Evolutionary conservation across 345 rosid genomes (phyloP).

Genomic region (Nephelium lappaceum): DNA sequence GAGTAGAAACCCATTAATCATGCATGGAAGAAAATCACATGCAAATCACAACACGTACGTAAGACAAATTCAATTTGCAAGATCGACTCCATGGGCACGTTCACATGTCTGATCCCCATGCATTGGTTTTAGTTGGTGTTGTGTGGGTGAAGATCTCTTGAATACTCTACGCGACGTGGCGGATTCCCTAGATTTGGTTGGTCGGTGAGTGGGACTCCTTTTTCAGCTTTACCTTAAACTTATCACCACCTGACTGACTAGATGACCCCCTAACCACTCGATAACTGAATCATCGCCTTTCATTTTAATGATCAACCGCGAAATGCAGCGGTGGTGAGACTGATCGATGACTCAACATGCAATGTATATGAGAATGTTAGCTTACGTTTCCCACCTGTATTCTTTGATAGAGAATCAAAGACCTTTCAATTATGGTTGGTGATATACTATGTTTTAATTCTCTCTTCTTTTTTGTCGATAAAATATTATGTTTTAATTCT

Average conservation of each 20-base stretch:
- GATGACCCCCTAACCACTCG: too few species aligned
- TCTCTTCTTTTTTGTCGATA: too few species aligned
- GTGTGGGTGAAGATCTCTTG: conserved; percentile 9
- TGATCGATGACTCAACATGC: conserved; percentile 5
- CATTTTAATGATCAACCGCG: not conserved
- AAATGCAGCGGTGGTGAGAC: not conserved
- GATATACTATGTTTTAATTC: too few species aligned
- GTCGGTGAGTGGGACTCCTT: not conserved
- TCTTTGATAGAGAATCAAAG: too few species aligned
- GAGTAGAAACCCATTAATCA: not conserved
- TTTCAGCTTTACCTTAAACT: not conserved
- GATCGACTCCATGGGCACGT: not conserved
- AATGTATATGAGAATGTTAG: not conserved
- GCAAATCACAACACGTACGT: conserved; percentile 3
- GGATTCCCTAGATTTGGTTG: conserved; percentile 17
- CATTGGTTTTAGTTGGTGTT: not conserved
- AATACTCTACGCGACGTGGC: conserved; percentile 12
- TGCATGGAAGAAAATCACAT: not conserved
- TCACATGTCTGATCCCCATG: conserved; percentile 18
- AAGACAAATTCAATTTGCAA: not conserved
- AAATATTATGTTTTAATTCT: too few species aligned
- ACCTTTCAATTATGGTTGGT: too few species aligned
- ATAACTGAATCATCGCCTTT: not conserved
- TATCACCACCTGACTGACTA: too few species aligned
- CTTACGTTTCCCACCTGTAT: not conserved